Base-by-base conservation (phyloP, 108 stramenopile genomes). In the Nitzschia putrida region DNA sequence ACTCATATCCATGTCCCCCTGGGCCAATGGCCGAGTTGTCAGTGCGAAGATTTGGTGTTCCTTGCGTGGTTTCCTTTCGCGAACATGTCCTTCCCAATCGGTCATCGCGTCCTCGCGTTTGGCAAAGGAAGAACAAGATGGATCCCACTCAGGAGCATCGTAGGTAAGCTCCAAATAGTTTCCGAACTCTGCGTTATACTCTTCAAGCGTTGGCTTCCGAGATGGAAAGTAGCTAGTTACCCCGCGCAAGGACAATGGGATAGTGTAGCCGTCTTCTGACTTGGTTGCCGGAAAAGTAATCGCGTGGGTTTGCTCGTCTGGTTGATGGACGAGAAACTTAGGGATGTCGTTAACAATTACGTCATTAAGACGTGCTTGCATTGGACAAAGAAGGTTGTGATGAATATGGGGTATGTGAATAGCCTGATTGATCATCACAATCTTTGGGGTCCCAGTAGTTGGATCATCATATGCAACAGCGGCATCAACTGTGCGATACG, bases 321-420 rank as follows among this genome's bases (percentile, higher is more conserved):
- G 58, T 8, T 59, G 22, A 9, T 37, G 21, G 11, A 37, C 37
- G 29, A 59, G 53, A 22, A 59, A 38, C 71, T 72, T 76, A 0
- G 80, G 80, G 6, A 26, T 45, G 1, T 80, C 80, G 29, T 68
- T 52, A 1, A 80, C 80, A 6, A 12, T 20, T 14, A 74, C 7
- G 3, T 68, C 80, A 43, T 50, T 55, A 18, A 64, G 61, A 0
- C 79, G 0, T 16, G 75, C 6, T 16, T 66, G 21, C 29, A 80
- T 68, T 4, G 79, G 79, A 2, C 66, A 66, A 16, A 81, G 22
- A 29, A 81, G 44, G 23, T 77, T 77, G 51, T 73, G n/a, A 4
- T 73, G 14, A 68, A 81, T 68, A 8, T 23, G 10, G 3, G 72
- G 76, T 3, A 81, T 29, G 49, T 77, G 56, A 5, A 81, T 10